phyloP scores from a whole-genome alignment of 352 stramenopile species.

The Globisporangium rhizosaccharum region DNA sequence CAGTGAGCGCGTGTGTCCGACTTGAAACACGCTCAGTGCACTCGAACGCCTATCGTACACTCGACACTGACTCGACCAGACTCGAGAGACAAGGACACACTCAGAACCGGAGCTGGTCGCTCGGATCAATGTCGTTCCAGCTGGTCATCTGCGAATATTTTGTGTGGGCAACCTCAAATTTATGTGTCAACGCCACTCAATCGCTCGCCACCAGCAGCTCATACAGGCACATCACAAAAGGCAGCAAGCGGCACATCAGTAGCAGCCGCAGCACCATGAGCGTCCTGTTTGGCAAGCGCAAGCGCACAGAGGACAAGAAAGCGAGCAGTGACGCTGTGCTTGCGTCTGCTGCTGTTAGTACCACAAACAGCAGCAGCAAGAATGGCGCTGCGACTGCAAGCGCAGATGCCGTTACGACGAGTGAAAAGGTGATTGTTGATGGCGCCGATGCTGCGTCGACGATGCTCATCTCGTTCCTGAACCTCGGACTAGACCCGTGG shows the following conservation, averaged over 20 bases:
- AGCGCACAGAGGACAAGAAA: constrained; percentile 25
- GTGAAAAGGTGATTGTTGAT: constrained; percentile 40
- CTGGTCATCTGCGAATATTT: constrained; percentile 1
- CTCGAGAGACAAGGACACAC: neutral
- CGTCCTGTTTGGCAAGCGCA: constrained; percentile 74
- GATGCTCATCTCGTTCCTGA: constrained; percentile 73
- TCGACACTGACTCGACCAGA: too few relatives aligned
- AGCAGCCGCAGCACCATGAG: constrained; percentile 34
- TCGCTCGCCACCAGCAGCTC: too few relatives aligned
- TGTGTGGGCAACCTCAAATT: too few relatives aligned
- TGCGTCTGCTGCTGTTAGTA: neutral
- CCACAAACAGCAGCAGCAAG: constrained; percentile 5
- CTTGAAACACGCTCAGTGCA: neutral
- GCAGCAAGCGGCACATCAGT: neutral
- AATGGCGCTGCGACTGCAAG: neutral
- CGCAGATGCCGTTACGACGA: neutral
- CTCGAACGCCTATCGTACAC: neutral
- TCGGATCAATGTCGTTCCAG: constrained; percentile 8
- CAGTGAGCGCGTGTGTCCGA: too few relatives aligned
- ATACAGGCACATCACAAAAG: neutral
- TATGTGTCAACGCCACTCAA: too few relatives aligned
- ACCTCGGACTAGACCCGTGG: constrained; percentile 84
- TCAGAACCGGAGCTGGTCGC: constrained; percentile 7
- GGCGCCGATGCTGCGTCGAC: constrained; percentile 27
- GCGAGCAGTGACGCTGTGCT: neutral